phyloP scores from a whole-genome alignment of 2,329 filamentous ascomycete species.

The Beauveria sp. region DNA sequence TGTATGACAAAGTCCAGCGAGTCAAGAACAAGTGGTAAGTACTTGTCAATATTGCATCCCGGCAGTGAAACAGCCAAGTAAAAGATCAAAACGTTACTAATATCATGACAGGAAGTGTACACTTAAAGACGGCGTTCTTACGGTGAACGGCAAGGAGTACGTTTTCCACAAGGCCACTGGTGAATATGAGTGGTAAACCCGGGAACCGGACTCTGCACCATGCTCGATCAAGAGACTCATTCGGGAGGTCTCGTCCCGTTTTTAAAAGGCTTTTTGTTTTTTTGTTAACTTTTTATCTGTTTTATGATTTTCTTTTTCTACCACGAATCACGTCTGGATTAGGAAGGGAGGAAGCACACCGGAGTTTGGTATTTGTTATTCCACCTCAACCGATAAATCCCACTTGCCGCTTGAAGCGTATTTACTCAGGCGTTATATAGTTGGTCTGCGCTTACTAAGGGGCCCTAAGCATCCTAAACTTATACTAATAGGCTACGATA shows the following conservation, averaged over 20 bases:
- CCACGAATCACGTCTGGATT: neutral
- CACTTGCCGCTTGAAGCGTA: neutral
- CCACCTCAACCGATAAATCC: neutral
- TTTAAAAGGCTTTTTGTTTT: neutral
- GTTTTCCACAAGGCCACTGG: conserved; percentile 97
- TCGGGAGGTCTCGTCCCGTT: neutral
- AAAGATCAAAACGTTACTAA: neutral
- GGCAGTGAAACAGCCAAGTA: too few species aligned
- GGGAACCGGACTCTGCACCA: neutral
- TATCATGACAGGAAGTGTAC: conserved; percentile 73
- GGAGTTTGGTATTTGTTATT: neutral
- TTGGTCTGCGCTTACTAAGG: too few species aligned
- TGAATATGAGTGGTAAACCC: conserved; percentile 90
- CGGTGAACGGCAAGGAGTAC: conserved; percentile 89
- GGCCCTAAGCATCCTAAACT: too few species aligned
- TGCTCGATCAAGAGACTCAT: neutral
- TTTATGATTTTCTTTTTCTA: neutral
- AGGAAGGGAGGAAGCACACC: neutral
- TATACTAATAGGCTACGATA: too few species aligned
- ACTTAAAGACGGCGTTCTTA: conserved; percentile 91
- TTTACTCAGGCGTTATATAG: too few species aligned
- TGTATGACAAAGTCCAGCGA: conserved; percentile 97
- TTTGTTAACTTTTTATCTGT: neutral
- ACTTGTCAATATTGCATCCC: neutral
- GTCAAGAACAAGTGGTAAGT: conserved; percentile 95